Evolutionary conservation across 345 rosid species (phyloP).

Genomic region (Heritiera fomes): DNA sequence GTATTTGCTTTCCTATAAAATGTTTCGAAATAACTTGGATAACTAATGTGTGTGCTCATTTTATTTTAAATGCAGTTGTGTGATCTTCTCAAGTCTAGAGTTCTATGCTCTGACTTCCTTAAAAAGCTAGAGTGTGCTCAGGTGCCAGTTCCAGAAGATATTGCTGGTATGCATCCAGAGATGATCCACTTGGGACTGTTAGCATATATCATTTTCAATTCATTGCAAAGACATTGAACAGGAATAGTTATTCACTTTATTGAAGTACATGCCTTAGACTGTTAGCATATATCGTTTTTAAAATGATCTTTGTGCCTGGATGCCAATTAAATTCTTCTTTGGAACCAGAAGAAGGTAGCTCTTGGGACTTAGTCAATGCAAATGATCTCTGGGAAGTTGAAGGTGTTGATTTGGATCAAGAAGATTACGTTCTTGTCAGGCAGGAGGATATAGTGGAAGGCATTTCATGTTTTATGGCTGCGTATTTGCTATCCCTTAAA

Average conservation of each 20-base stretch:
- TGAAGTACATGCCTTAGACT: slow-evolving; percentile 14
- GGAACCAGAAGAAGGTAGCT: slow-evolving; percentile 63
- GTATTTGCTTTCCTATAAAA: slow-evolving; percentile 5
- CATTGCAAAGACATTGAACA: background rate
- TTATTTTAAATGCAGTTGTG: slow-evolving; percentile 58
- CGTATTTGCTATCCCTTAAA: slow-evolving; percentile 78
- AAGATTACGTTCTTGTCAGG: slow-evolving; percentile 84
- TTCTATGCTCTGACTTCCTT: slow-evolving; percentile 71
- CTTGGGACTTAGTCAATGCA: slow-evolving; percentile 81
- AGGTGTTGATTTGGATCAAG: slow-evolving; percentile 46
- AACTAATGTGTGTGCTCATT: background rate
- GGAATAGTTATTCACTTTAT: background rate
- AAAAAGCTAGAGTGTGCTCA: slow-evolving; percentile 71
- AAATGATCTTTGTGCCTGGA: background rate
- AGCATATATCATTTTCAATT: background rate
- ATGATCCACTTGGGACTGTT: background rate
- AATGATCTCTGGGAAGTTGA: slow-evolving; percentile 75
- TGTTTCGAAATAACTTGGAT: slow-evolving; percentile 12
- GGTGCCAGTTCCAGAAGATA: slow-evolving; percentile 44
- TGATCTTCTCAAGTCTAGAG: slow-evolving; percentile 81
- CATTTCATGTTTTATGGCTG: slow-evolving; percentile 92
- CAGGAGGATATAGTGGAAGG: slow-evolving; percentile 98
- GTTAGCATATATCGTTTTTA: background rate
- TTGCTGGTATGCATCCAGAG: slow-evolving; percentile 39
- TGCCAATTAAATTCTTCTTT: slow-evolving; percentile 27